Conservation (phyloP, 2,329 filamentous ascomycete species). For the Verticillium tricorpus region DNA sequence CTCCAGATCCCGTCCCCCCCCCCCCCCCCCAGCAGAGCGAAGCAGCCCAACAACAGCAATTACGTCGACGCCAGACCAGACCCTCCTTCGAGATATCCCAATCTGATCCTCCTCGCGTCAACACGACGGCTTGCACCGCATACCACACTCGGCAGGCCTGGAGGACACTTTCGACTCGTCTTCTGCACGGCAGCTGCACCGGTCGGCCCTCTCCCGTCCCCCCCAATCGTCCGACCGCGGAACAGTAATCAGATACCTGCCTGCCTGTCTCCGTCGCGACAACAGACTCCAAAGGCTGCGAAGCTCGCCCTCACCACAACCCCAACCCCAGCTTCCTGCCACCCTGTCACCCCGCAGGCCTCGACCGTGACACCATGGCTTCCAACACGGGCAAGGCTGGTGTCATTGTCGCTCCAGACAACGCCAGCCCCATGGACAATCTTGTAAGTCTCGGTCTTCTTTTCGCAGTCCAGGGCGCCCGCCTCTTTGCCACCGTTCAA, state of each 20-base stretch:
- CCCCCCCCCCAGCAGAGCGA: not conserved
- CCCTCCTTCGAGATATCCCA: not conserved
- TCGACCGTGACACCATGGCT: conserved; percentile 27
- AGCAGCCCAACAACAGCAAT: not conserved
- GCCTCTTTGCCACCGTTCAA: conserved; percentile 4
- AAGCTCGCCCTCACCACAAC: conserved; percentile 2
- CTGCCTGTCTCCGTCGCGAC: not conserved
- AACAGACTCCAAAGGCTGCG: not conserved
- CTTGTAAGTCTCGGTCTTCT: conserved; percentile 43
- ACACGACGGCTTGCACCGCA: not conserved
- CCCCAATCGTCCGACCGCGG: conserved; percentile 1
- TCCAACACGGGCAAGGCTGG: conserved; percentile 50
- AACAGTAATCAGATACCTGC: conserved; percentile 1
- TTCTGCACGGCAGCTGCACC: not conserved
- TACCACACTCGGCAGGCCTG: not conserved
- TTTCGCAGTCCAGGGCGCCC: conserved; percentile 1
- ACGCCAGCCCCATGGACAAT: conserved; percentile 50
- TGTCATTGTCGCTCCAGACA: conserved; percentile 48
- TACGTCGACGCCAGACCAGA: not conserved
- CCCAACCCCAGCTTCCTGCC: conserved; percentile 5
- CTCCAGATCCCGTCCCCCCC: not conserved
- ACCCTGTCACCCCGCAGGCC: conserved; percentile 3
- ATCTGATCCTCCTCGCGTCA: not conserved
- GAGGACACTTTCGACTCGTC: not conserved
- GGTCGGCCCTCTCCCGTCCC: not conserved